Evolutionary conservation across 305 asterid genomes (phyloP).

Genomic region (Nicotiana rustica): DNA sequence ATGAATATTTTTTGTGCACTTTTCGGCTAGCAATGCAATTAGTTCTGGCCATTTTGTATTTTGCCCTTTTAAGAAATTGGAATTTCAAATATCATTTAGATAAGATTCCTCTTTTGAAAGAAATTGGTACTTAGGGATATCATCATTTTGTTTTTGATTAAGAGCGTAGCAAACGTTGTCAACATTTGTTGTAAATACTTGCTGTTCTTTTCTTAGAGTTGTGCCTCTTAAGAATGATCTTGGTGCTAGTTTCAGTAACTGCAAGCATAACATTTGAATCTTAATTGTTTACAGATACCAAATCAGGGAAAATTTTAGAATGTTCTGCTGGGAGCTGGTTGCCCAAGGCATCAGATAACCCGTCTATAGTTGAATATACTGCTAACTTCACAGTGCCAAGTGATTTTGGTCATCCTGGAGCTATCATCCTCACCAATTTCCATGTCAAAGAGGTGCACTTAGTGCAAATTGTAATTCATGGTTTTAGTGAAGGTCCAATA

Average conservation of each 20-base stretch:
- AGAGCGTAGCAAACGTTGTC: background rate
- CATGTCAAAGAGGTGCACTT: slow-evolving; percentile 73
- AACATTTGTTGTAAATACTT: background rate
- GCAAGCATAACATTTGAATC: background rate
- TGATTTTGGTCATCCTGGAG: slow-evolving; percentile 83
- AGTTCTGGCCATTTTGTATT: no score
- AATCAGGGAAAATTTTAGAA: slow-evolving; percentile 68
- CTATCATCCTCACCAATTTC: slow-evolving; percentile 66
- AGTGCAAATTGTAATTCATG: slow-evolving; percentile 72
- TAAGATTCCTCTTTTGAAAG: background rate
- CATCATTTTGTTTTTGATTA: background rate
- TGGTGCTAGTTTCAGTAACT: background rate
- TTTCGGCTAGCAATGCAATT: no score
- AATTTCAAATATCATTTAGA: background rate
- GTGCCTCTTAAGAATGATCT: background rate
- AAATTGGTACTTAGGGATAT: background rate
- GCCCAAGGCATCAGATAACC: slow-evolving; percentile 60
- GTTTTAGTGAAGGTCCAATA: slow-evolving; percentile 62
- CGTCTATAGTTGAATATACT: slow-evolving; percentile 65
- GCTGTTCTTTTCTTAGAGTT: background rate
- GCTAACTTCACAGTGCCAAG: slow-evolving; percentile 63
- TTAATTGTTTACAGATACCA: slow-evolving; percentile 48
- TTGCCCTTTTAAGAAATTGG: background rate
- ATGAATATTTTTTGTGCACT: no score
- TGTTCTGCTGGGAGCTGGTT: slow-evolving; percentile 70